These are phyloP conservation scores for Cucumis sativus DNA, from an alignment of 306 rosid species.

Conservation along the genomic window DNA sequence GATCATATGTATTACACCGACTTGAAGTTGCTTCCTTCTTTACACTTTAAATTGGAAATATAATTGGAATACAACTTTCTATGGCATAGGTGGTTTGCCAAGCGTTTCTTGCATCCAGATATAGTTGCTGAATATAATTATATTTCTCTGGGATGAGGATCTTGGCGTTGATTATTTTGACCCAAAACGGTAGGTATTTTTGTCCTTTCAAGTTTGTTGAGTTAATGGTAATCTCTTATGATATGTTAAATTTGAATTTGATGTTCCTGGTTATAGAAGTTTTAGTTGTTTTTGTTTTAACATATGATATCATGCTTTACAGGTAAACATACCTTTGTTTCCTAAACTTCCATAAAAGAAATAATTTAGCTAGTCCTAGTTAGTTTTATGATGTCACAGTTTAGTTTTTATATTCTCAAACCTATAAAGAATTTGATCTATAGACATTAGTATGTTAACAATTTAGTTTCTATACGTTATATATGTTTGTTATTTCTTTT, in stretches of 20 bases:
- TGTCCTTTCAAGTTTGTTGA: neutral
- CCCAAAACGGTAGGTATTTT: slow-evolving; percentile 37
- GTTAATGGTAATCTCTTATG: neutral
- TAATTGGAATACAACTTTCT: slow-evolving; percentile 2
- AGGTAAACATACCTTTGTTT: neutral
- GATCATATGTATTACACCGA: neutral
- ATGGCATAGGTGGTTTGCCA: slow-evolving; percentile 81
- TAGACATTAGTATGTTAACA: no score
- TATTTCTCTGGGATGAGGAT: slow-evolving; percentile 98
- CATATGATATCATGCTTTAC: no score
- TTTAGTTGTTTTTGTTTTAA: no score
- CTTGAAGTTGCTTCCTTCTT: neutral
- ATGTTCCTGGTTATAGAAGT: neutral
- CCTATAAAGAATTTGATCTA: no score
- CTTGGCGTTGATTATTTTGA: slow-evolving; percentile 78
- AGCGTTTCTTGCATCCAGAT: slow-evolving; percentile 93
- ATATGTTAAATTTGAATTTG: neutral
- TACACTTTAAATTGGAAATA: neutral
- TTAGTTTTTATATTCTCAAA: no score
- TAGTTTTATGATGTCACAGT: neutral
- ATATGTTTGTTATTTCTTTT: neutral
- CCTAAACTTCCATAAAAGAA: no score
- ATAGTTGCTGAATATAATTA: slow-evolving; percentile 60
- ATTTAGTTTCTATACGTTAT: no score
- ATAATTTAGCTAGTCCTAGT: neutral